A percentile compares a stretch with the other conserved stretches of the same genome.
phyloP scores from a whole-genome alignment of 495 filamentous ascomycete species.

The Astrothelium subdiscretum region DNA sequence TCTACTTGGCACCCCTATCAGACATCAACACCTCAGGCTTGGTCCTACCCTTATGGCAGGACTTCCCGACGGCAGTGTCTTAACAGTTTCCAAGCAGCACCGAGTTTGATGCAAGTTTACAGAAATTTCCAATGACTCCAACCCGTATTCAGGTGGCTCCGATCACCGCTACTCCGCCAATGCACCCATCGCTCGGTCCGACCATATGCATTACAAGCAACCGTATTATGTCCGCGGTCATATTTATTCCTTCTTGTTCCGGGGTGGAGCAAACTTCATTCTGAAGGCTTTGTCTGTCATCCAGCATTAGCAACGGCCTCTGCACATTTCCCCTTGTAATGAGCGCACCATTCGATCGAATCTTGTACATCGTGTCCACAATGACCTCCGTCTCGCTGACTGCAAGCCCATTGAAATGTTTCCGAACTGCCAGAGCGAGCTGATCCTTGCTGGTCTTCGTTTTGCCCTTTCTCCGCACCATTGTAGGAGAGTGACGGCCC shows the following conservation, averaged over 20 bases:
- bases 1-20: no score
- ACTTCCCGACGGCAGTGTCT: not conserved
- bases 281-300: constrained; percentile 35
- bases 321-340: not conserved
- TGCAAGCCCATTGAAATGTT: constrained; percentile 79
- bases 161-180: not conserved
- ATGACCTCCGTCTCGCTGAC: constrained; percentile 82
- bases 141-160: not conserved
- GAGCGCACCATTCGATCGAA: constrained; percentile 46
- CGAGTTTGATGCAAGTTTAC: not conserved
- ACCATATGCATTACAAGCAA: not conserved
- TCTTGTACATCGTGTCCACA: constrained; percentile 77
- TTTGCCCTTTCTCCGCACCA: constrained; percentile 49
- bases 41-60: no score
- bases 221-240: not conserved
- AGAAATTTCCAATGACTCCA: not conserved
- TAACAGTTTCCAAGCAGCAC: not conserved
- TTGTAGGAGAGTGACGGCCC: constrained; percentile 61
- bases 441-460: constrained; percentile 64
- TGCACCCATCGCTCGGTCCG: not conserved
- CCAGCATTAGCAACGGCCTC: not conserved
- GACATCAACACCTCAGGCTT: no score
- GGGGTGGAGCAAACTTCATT: constrained; percentile 31
- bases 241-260: constrained; percentile 10
- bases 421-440: constrained; percentile 69